Conservation (phyloP, 441 rosid species). For the Metrosideros polymorpha region DNA sequence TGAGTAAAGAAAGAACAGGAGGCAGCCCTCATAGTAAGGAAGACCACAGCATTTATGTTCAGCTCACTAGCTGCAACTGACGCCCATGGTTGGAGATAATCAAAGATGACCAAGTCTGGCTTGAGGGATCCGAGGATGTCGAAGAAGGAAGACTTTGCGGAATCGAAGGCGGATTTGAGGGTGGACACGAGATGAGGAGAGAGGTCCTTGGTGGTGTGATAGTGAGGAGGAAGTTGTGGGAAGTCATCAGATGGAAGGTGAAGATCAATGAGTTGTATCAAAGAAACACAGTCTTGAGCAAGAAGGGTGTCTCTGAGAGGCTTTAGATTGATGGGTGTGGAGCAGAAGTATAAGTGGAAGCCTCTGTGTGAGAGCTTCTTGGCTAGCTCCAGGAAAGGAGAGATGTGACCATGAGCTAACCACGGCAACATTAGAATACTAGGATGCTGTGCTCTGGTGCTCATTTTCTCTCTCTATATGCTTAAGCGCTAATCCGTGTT, state of each 20-base stretch:
- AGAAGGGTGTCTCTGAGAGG: neutral
- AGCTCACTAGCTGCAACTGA: neutral
- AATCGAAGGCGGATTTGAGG: slow-evolving; percentile 5
- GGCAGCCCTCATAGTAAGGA: slow-evolving; percentile 3
- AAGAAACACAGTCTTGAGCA: neutral
- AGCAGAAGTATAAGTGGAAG: slow-evolving; percentile 3
- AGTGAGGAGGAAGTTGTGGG: slow-evolving; percentile 2
- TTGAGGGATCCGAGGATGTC: neutral
- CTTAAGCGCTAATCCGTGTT: neutral
- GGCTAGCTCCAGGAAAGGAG: slow-evolving; percentile 4
- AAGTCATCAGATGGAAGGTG: slow-evolving; percentile 1
- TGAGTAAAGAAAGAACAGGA: neutral
- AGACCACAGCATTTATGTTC: slow-evolving; percentile 2
- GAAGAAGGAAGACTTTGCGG: neutral
- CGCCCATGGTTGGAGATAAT: slow-evolving; percentile 27
- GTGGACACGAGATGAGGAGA: slow-evolving; percentile 7
- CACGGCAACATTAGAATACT: slow-evolving; percentile 2
- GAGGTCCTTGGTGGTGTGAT: slow-evolving; percentile 3
- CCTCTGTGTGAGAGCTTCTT: neutral
- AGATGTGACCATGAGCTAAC: slow-evolving; percentile 8
- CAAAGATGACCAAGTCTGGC: slow-evolving; percentile 14
- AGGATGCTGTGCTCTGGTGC: neutral
- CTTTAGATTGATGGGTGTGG: neutral
- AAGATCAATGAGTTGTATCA: neutral
- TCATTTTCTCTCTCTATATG: neutral